These are phyloP conservation scores for Candida arabinofermentans DNA, from an alignment of 805 yeast genomes.

Conservation along the genomic window DNA sequence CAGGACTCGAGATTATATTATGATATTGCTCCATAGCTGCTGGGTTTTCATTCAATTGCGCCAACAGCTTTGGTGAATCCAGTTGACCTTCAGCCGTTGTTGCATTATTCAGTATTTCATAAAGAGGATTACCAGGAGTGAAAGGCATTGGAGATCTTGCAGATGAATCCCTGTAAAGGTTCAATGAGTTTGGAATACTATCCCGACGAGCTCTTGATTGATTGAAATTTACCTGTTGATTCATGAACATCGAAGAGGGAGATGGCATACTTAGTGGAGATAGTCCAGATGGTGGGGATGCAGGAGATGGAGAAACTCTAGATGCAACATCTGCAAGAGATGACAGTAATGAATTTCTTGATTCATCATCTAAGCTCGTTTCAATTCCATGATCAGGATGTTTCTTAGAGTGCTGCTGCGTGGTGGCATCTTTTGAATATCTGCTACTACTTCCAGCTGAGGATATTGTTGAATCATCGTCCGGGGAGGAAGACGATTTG, in stretches of 20 bases:
- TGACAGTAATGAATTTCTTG: conserved; percentile 4
- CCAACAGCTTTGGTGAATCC: conserved; percentile 23
- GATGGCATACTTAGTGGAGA: conserved; percentile 11
- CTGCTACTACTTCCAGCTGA: neutral
- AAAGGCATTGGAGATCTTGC: conserved; percentile 14
- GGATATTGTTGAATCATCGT: conserved; percentile 4
- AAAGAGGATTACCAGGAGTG: conserved; percentile 19
- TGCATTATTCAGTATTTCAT: conserved; percentile 19
- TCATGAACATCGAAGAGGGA: conserved; percentile 11
- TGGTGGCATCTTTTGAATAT: neutral
- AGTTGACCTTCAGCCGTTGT: conserved; percentile 17
- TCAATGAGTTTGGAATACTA: conserved; percentile 13
- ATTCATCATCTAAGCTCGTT: conserved; percentile 8
- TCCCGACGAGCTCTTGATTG: neutral
- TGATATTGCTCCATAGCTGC: conserved; percentile 22
- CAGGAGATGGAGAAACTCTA: conserved; percentile 15
- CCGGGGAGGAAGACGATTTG: conserved; percentile 1
- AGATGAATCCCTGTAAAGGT: conserved; percentile 12
- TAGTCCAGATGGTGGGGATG: conserved; percentile 10
- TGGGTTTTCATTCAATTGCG: conserved; percentile 22
- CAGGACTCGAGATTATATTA: conserved; percentile 15
- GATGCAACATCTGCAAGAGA: conserved; percentile 22
- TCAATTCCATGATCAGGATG: conserved; percentile 2
- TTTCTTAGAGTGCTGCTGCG: neutral
- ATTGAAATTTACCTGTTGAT: neutral